Conservation (phyloP, 169 alveolate genomes). For the Theileria luwenshuni region DNA sequence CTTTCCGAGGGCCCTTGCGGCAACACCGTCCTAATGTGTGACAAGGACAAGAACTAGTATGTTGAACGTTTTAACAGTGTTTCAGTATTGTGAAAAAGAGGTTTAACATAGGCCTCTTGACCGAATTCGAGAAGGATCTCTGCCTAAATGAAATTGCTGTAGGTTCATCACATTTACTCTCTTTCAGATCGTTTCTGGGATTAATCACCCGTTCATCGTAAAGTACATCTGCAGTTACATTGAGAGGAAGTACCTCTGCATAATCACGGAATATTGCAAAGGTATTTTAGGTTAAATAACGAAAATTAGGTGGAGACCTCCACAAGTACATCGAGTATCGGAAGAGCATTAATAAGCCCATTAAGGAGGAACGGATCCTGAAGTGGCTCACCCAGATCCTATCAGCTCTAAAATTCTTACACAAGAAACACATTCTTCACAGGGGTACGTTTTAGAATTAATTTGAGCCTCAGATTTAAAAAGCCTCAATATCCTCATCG, state of each 20-base stretch:
- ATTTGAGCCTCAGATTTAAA: constrained; percentile 74
- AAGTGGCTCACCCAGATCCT: constrained; percentile 83
- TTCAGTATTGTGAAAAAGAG: constrained; percentile 68
- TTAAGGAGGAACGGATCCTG: constrained; percentile 77
- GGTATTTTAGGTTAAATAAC: constrained; percentile 71
- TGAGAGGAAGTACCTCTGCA: constrained; percentile 83
- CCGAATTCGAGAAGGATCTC: constrained; percentile 68
- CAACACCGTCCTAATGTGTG: constrained; percentile 69
- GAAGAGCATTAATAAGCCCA: constrained; percentile 71
- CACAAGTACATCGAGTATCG: constrained; percentile 73
- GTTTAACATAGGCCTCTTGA: constrained; percentile 68
- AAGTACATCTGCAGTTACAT: constrained; percentile 86
- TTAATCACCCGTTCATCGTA: constrained; percentile 84
- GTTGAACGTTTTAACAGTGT: background rate
- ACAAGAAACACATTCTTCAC: constrained; percentile 84
- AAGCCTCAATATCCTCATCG: constrained; percentile 88
- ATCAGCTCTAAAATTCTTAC: constrained; percentile 83
- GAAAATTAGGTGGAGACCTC: constrained; percentile 74
- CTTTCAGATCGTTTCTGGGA: constrained; percentile 66
- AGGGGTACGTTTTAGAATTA: constrained; percentile 74
- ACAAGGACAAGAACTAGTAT: constrained; percentile 65
- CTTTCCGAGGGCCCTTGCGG: constrained; percentile 78
- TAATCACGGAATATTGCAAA: constrained; percentile 90
- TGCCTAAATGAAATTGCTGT: constrained; percentile 81
- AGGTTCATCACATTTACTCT: background rate